Conservation (phyloP, 2,329 filamentous ascomycete genomes). For the Capronia americana region DNA sequence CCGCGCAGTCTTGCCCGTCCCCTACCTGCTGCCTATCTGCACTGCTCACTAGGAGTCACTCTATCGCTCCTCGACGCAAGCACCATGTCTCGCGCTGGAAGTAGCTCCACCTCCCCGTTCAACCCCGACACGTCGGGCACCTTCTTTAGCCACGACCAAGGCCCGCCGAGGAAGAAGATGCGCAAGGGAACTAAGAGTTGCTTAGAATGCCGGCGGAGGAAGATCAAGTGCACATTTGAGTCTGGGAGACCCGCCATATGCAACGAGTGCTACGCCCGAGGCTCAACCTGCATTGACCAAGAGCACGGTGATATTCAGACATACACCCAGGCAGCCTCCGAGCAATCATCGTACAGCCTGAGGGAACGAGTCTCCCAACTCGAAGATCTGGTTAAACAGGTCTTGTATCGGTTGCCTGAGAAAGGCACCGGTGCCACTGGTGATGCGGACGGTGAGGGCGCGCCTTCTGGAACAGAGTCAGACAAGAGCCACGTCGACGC, state of each 20-base stretch:
- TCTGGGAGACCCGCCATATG: slow-evolving; percentile 45
- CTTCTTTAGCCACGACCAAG: slow-evolving; percentile 41
- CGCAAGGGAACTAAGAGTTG: slow-evolving; percentile 53
- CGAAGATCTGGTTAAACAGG: slow-evolving; percentile 46
- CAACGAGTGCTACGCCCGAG: slow-evolving; percentile 50
- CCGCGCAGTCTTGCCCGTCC: neutral
- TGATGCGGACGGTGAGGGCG: neutral
- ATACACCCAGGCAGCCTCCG: slow-evolving; percentile 36
- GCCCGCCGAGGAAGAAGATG: slow-evolving; percentile 51
- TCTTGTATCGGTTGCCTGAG: slow-evolving; percentile 45
- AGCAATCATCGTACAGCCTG: slow-evolving; percentile 45
- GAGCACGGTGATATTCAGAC: slow-evolving; percentile 44
- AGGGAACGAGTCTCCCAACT: slow-evolving; percentile 49
- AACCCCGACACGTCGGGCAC: slow-evolving; percentile 25
- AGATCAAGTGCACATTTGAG: slow-evolving; percentile 52
- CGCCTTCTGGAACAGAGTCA: slow-evolving; percentile 4
- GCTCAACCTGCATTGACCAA: slow-evolving; percentile 50
- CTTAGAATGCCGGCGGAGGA: slow-evolving; percentile 51
- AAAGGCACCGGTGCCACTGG: slow-evolving; percentile 23
- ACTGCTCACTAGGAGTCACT: neutral
- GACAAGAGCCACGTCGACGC: slow-evolving; percentile 38
- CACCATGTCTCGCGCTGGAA: slow-evolving; percentile 24
- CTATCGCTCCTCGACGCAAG: neutral
- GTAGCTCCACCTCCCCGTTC: slow-evolving; percentile 34
- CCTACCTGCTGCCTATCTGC: neutral